These are phyloP conservation scores for Physcomitrium patens DNA, from an alignment of 225 moss, liverwort and hornwort genomes.

Conservation along the genomic window DNA sequence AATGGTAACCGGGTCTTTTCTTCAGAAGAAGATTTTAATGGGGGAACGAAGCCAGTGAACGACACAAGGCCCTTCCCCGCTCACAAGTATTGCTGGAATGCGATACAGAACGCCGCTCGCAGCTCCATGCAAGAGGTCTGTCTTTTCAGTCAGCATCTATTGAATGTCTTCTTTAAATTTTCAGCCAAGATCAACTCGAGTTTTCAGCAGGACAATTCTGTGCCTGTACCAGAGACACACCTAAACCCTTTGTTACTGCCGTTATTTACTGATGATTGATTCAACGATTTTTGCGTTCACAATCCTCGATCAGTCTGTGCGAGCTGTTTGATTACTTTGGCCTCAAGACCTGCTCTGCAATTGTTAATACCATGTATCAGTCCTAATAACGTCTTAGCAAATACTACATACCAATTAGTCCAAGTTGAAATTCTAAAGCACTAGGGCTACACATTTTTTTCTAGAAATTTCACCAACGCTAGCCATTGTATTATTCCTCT, in stretches of 20 bases:
- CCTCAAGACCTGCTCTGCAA: too few relatives aligned
- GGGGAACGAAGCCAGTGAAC: constrained; percentile 11
- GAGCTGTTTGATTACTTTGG: too few relatives aligned
- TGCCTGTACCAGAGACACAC: background rate
- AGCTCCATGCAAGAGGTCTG: constrained; percentile 30
- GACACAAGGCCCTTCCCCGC: constrained; percentile 24
- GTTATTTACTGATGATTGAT: background rate
- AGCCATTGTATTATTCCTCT: background rate
- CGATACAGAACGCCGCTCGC: constrained; percentile 6
- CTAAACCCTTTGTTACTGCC: background rate
- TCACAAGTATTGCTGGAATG: constrained; percentile 19
- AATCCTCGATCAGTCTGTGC: too few relatives aligned
- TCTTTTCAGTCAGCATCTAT: background rate
- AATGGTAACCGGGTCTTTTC: constrained; percentile 3
- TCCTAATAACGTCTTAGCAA: too few relatives aligned
- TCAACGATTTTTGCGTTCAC: too few relatives aligned
- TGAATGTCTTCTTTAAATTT: background rate
- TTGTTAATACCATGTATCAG: too few relatives aligned
- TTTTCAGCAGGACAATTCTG: background rate
- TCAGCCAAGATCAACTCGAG: background rate
- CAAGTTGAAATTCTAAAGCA: too few relatives aligned
- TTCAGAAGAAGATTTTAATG: constrained; percentile 4
- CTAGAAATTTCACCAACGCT: too few relatives aligned
- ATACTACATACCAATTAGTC: too few relatives aligned
- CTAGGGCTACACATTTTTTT: too few relatives aligned